A percentile compares a stretch with the other conserved stretches of the same genome.
phyloP scores from a whole-genome alignment of 2,329 filamentous ascomycete genomes.

The Fusarium sambucinum region DNA sequence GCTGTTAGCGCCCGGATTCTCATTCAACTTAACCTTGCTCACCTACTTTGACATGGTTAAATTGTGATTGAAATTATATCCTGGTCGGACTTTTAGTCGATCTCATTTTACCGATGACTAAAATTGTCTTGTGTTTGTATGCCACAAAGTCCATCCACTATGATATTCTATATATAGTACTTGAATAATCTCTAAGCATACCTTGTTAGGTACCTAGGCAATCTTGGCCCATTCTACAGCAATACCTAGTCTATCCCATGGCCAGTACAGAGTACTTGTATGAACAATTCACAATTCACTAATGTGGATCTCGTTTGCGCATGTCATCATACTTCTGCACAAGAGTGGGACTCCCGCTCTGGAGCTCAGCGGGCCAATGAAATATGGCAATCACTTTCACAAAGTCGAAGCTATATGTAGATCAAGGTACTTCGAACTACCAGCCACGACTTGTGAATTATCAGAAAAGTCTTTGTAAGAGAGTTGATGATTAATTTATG shows the following conservation, averaged over 20 bases:
- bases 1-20: neutral
- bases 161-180: neutral
- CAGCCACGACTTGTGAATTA: neutral
- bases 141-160: neutral
- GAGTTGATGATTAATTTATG: neutral
- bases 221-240: neutral
- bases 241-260: neutral
- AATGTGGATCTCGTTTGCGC: neutral
- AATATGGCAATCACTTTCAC: neutral
- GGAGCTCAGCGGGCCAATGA: slow-evolving; percentile 28
- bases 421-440: neutral
- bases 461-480: neutral
- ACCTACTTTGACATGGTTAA: neutral
- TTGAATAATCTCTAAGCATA: neutral
- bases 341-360: slow-evolving; percentile 36
- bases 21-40: neutral
- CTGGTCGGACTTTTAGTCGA: neutral
- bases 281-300: neutral
- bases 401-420: neutral
- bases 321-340: slow-evolving; percentile 21
- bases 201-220: neutral
- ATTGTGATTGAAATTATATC: neutral
- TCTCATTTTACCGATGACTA: neutral
- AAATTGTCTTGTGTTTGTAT: neutral
- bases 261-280: neutral